Base-by-base conservation (phyloP, 257 asterid species). In the Knoxia roxburghii region DNA sequence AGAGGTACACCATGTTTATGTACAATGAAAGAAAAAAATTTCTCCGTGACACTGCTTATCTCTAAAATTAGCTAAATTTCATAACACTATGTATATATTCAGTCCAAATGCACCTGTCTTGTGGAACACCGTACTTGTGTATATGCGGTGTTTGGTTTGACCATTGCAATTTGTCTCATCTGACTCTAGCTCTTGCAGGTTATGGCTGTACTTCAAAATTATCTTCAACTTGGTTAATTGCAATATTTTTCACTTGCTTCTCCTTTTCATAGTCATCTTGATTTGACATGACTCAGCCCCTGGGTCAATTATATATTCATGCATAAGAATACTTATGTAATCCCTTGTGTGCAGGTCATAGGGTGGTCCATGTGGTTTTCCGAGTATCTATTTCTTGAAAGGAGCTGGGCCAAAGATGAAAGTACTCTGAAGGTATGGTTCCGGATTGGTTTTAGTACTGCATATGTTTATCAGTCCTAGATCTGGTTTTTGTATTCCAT, bases 331-430 rank as follows among this genome's bases (percentile, higher is more conserved):
- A 23, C 21, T 76, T 61, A 20, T 73, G 70, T 40, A 33, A 33
- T 57, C 27, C 35, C 10, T 13, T 56, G 49, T 80, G 33, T 85
- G 86, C 77, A 94, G 97, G 99, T 94, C 69, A 85, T 94, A 65
- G 99, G 97, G 61, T 94, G 97, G 96, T 90, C 99, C 60, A 94
- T 90, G 99, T 94, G 99, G 99, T 94, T 94, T 72, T 83, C 95
- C 52, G 95, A 87, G 71, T 87, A 94, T 79, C 89, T 94, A 60
- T 94, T 88, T 80, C 99, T 94, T 76, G 99, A 94, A 83, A 88
- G 99, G 82, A 90, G 77, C 75, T 94, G 97, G 99, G 95, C 92
- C 50, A 90, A 77, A 74, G 99, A 94, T 82, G 97, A 94, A 79
- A 74, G 27, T 78, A 90, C 93, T 21, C 73, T 94, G 64, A 88